Evolutionary conservation across 345 rosid genomes (phyloP).

Genomic region (Clausena lansium): DNA sequence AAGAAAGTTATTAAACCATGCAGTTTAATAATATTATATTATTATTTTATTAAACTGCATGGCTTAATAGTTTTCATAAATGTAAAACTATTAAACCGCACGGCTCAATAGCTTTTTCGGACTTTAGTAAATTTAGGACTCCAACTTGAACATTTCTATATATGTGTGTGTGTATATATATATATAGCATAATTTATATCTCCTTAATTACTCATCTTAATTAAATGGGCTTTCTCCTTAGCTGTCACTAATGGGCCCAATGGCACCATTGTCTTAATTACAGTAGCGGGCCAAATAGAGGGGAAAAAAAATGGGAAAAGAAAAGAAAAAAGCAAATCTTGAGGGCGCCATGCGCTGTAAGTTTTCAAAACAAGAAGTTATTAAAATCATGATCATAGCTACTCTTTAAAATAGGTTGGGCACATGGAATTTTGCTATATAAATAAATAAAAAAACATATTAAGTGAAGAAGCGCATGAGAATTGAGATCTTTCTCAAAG

Average conservation of each 20-base stretch:
- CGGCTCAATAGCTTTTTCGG: no score
- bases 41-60: no score
- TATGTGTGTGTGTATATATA: no score
- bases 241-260: slow-evolving; percentile 21
- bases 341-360: slow-evolving; percentile 16
- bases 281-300: slow-evolving; percentile 13
- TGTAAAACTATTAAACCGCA: no score
- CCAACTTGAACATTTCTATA: no score
- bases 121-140: no score
- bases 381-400: slow-evolving; percentile 1
- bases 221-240: slow-evolving; percentile 13
- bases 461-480: not conserved
- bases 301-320: no score
- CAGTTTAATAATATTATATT: no score
- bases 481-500: not conserved
- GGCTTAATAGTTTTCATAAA: no score
- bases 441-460: not conserved
- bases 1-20: no score
- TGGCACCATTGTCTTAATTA: not conserved
- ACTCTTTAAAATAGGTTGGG: not conserved
- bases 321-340: not conserved
- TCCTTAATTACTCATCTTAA: not conserved
- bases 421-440: slow-evolving; percentile 6
- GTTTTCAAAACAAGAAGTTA: not conserved
- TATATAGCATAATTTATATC: no score